Base-by-base conservation (phyloP, 2,329 filamentous ascomycete genomes). In the Leptographium radiaticola region DNA sequence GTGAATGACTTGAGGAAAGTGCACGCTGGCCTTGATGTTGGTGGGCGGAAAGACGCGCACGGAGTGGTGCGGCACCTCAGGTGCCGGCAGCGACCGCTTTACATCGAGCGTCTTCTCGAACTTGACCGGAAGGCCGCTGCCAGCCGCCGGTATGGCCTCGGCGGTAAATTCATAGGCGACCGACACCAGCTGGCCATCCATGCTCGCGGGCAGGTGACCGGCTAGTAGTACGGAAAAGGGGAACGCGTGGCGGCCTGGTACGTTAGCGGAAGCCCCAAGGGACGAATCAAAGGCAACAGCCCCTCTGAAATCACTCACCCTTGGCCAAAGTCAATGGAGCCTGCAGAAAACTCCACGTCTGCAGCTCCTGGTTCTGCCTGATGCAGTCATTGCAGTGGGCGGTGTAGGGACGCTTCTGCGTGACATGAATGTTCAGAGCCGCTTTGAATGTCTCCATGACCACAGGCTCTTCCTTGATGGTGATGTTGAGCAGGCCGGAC, bases 41-140 rank as follows among this genome's bases (percentile, higher is more conserved):
- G 93, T 98, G 0, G 93, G 91, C 49, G 91, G 93, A 70, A 98
- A 98, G 64, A 97, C 87, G 64, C 91, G 88, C 58, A 95, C 83
- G 16, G 87, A 94, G 69, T 90, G 84, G 70, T 94, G 91, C 57
- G 94, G 89, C 52, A 79, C 76, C 49, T 89, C 86, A 3, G 87
- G 81, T 52, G 85, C 70, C 9, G 71, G 76, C 31, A 97, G 80
- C 38, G 89, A 86, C 57, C 91, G 87, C 71, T 84, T 84, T 60
- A 97, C 78, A 53, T 83, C 75, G 46, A 97, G 73, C 11, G 78
- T 77, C 62, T 82, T 80, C 57, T 80, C 77, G 62, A 88, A 79
- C 60, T 76, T 80, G 63, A 87, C 75, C 30, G 69, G 63, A 6
- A 64, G 36, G 50, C 56, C 63, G 53, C 56, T 75, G 59, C 81